A percentile compares a stretch with the other conserved stretches of the same genome.
These are phyloP conservation scores for Phylloporus rhodoxanthus DNA, from an alignment of 768 basidiomycete species.

Conservation along the genomic window DNA sequence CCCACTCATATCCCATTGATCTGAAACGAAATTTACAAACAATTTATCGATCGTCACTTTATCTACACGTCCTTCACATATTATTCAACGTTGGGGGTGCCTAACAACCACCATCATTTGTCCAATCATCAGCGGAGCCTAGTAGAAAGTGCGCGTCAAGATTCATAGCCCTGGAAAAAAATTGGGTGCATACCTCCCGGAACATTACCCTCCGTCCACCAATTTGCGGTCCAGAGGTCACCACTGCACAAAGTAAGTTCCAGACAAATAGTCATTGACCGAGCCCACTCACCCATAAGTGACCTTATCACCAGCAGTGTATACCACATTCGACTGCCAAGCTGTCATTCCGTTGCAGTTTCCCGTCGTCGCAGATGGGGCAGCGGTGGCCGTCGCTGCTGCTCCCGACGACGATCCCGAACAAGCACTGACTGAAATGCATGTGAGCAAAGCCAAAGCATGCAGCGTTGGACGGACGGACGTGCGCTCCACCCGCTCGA, in stretches of 20 bases:
- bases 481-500: slow-evolving; percentile 63
- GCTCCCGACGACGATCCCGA: slow-evolving; percentile 7
- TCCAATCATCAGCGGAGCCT: slow-evolving; percentile 58
- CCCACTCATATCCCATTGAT: no score
- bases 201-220: slow-evolving; percentile 55
- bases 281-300: slow-evolving; percentile 41
- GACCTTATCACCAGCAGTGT: slow-evolving; percentile 48
- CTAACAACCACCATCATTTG: slow-evolving; percentile 50
- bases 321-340: slow-evolving; percentile 42
- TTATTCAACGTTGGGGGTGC: background rate
- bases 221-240: slow-evolving; percentile 47
- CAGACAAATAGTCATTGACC: background rate
- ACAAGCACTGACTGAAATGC: slow-evolving; percentile 20
- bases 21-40: no score
- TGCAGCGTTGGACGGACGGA: slow-evolving; percentile 30
- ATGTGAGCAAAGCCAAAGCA: background rate
- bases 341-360: slow-evolving; percentile 45
- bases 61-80: background rate
- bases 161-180: background rate
- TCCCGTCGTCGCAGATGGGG: slow-evolving; percentile 20
- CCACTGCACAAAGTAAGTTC: slow-evolving; percentile 6
- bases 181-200: slow-evolving; percentile 34
- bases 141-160: background rate
- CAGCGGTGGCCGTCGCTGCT: slow-evolving; percentile 15
- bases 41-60: no score